Conservation (phyloP, 257 asterid species). For the Gardenia jasminoides region DNA sequence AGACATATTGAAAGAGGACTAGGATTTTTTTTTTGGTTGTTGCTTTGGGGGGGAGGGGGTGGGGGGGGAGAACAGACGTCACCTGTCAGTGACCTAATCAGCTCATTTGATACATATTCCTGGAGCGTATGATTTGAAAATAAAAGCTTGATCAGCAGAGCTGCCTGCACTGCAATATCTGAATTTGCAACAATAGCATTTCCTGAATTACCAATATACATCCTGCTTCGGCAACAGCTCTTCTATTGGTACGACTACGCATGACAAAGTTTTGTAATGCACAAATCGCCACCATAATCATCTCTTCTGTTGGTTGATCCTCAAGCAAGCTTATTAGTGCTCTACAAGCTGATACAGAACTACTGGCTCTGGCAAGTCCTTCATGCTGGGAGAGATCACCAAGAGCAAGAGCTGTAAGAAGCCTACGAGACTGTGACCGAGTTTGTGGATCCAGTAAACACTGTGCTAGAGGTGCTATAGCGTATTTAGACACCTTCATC, state of each 20-base stretch:
- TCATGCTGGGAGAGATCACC: slow-evolving; percentile 91
- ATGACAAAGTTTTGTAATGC: slow-evolving; percentile 81
- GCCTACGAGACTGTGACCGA: slow-evolving; percentile 59
- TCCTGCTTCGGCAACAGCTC: slow-evolving; percentile 86
- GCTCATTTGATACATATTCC: slow-evolving; percentile 77
- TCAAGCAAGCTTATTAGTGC: slow-evolving; percentile 62
- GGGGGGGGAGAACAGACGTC: slow-evolving; percentile 10
- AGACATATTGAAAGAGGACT: slow-evolving; percentile 1
- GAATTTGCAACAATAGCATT: slow-evolving; percentile 51
- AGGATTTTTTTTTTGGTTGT: no score
- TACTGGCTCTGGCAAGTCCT: slow-evolving; percentile 78
- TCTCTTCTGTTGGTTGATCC: slow-evolving; percentile 76
- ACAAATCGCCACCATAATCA: slow-evolving; percentile 73
- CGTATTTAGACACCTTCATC: slow-evolving; percentile 72
- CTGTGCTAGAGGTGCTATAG: slow-evolving; percentile 85
- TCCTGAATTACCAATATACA: slow-evolving; percentile 78
- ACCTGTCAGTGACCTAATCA: slow-evolving; percentile 81
- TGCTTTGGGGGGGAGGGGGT: no score
- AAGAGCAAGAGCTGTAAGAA: slow-evolving; percentile 80
- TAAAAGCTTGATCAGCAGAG: slow-evolving; percentile 62
- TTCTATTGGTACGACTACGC: slow-evolving; percentile 82
- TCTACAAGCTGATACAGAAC: slow-evolving; percentile 75
- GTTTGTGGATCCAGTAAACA: slow-evolving; percentile 87
- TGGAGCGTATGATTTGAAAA: slow-evolving; percentile 90
- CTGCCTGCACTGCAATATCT: slow-evolving; percentile 65